Conservation (phyloP, 306 rosid genomes). For the Ormosia semicastrata region DNA sequence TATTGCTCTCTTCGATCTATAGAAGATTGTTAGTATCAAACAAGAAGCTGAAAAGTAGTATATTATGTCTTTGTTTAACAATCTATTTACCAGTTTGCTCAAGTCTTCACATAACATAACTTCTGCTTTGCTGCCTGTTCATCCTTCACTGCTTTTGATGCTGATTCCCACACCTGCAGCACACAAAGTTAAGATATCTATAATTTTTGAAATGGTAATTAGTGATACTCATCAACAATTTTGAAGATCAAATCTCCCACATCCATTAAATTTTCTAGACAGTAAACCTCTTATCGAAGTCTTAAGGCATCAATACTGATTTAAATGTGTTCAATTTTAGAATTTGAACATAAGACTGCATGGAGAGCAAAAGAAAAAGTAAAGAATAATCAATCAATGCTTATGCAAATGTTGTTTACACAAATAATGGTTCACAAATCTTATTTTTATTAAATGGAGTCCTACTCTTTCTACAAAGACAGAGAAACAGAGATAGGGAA, state of each 20-base stretch:
- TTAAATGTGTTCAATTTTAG: neutral
- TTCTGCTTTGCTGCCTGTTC: constrained; percentile 85
- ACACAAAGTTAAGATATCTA: constrained; percentile 19
- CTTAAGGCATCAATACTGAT: neutral
- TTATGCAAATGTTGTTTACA: neutral
- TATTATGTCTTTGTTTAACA: constrained; percentile 12
- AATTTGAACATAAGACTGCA: neutral
- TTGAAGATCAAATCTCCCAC: constrained; percentile 7
- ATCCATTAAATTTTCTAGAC: neutral
- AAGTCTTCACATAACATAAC: constrained; percentile 89
- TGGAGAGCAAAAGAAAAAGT: neutral
- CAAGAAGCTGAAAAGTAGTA: constrained; percentile 21
- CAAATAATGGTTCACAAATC: neutral
- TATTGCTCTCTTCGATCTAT: constrained; percentile 90
- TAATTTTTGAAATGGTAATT: neutral
- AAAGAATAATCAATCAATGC: neutral
- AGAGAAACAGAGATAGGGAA: neutral
- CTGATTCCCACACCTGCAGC: constrained; percentile 74
- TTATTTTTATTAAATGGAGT: no score
- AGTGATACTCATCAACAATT: neutral
- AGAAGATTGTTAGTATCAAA: constrained; percentile 36
- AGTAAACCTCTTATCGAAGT: neutral
- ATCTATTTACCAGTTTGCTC: constrained; percentile 66
- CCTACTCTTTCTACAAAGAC: neutral
- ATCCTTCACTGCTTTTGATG: constrained; percentile 60